phyloP scores from a whole-genome alignment of 306 rosid genomes.

The Dalbergia oliveri region DNA sequence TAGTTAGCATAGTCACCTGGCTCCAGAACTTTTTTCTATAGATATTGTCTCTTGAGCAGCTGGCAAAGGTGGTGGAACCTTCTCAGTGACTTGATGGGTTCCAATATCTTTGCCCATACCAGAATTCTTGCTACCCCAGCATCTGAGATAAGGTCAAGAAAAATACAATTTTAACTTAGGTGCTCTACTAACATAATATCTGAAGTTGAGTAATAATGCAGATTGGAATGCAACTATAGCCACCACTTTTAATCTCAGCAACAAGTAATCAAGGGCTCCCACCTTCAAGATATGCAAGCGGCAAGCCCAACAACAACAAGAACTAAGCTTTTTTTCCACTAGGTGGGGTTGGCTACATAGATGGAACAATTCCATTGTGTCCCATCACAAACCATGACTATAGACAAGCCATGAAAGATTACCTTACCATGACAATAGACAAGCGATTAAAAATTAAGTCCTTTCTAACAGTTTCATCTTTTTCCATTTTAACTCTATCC shows the following conservation, averaged over 20 bases:
- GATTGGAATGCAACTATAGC: slow-evolving; percentile 34
- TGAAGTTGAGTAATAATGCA: slow-evolving; percentile 35
- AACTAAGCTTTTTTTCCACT: background rate
- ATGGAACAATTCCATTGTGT: background rate
- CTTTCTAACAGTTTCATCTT: background rate
- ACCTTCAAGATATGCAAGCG: slow-evolving; percentile 24
- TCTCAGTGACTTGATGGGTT: slow-evolving; percentile 67
- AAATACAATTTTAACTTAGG: slow-evolving; percentile 41
- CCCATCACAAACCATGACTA: background rate
- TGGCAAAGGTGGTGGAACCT: slow-evolving; percentile 55
- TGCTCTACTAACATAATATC: slow-evolving; percentile 37
- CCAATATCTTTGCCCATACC: slow-evolving; percentile 78
- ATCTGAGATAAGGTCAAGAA: slow-evolving; percentile 63
- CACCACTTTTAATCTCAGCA: slow-evolving; percentile 35
- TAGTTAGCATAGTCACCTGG: slow-evolving; percentile 59
- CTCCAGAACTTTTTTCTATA: slow-evolving; percentile 64
- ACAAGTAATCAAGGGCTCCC: slow-evolving; percentile 29
- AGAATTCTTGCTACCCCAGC: slow-evolving; percentile 71
- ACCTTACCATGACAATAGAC: background rate
- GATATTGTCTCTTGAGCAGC: slow-evolving; percentile 67
- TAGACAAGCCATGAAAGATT: no score
- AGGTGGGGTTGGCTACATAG: background rate
- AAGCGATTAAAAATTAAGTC: background rate
- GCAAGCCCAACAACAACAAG: background rate
- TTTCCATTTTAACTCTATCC: background rate